Conservation (phyloP, 2,329 filamentous ascomycete genomes). For the Penicillium italicum region DNA sequence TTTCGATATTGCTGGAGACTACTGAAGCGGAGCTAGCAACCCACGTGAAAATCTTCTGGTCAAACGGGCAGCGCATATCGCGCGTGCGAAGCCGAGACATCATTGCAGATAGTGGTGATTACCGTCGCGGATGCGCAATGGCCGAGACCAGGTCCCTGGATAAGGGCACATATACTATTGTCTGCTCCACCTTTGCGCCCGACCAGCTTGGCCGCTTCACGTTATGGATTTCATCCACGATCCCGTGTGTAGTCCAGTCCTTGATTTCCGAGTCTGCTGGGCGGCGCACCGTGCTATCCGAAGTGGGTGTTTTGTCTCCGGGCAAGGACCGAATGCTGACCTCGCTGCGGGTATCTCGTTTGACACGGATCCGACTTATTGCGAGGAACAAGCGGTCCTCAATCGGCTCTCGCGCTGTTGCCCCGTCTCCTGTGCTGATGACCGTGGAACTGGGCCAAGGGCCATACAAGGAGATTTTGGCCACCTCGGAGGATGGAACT, state of each 20-base stretch:
- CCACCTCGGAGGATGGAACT: constrained; percentile 67
- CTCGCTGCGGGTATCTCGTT: constrained; percentile 48
- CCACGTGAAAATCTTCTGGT: constrained; percentile 81
- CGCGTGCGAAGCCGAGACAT: constrained; percentile 70
- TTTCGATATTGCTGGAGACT: constrained; percentile 73
- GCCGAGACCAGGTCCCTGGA: constrained; percentile 61
- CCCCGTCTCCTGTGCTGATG: constrained; percentile 59
- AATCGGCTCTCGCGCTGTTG: constrained; percentile 38
- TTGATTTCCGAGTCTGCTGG: constrained; percentile 74
- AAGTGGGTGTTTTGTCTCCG: constrained; percentile 49
- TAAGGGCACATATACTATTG: constrained; percentile 75
- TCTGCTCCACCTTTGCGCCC: constrained; percentile 85
- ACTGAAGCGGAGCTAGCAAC: constrained; percentile 65
- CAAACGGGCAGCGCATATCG: constrained; percentile 66
- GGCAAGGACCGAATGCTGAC: constrained; percentile 54
- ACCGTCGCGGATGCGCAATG: constrained; percentile 73
- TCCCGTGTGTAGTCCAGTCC: constrained; percentile 52
- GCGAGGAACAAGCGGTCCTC: constrained; percentile 46
- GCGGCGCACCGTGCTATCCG: constrained; percentile 55
- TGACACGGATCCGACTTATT: constrained; percentile 62
- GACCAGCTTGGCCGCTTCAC: constrained; percentile 72
- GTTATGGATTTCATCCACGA: constrained; percentile 67
- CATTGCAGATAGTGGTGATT: constrained; percentile 79
- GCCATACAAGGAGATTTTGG: constrained; percentile 62
- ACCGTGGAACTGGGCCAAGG: constrained; percentile 71